Evolutionary conservation across 202 grass and related monocot species (phyloP).

Genomic region (Sporobolus alterniflorus): DNA sequence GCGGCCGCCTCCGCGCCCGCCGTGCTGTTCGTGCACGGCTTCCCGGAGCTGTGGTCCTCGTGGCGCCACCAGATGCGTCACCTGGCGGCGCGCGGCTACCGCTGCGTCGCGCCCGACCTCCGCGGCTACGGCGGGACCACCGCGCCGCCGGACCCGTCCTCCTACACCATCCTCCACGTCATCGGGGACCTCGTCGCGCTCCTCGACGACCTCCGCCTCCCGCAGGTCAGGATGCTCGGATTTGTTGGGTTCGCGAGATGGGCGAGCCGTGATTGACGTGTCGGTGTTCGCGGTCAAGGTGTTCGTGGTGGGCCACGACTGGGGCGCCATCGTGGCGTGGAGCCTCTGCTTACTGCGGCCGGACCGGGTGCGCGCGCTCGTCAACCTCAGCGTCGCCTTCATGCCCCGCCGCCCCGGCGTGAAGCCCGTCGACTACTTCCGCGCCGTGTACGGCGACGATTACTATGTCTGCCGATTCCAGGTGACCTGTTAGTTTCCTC

Average conservation of each 20-base stretch:
- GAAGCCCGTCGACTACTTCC: constrained; percentile 58
- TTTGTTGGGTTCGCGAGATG: background rate
- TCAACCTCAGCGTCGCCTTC: constrained; percentile 81
- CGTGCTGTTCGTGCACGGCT: constrained; percentile 74
- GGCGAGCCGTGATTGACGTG: background rate
- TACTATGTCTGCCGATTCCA: constrained; percentile 87
- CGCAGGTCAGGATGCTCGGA: constrained; percentile 17
- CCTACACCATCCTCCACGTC: constrained; percentile 73
- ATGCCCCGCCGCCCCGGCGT: constrained; percentile 27
- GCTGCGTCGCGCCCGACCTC: constrained; percentile 67
- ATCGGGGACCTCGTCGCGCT: constrained; percentile 73
- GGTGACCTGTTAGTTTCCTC: constrained; percentile 35
- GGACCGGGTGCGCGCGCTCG: constrained; percentile 75
- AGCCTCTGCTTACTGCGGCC: constrained; percentile 68
- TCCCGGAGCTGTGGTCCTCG: constrained; percentile 83
- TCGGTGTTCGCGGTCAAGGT: constrained; percentile 39
- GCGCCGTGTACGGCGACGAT: constrained; percentile 62
- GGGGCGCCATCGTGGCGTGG: constrained; percentile 79
- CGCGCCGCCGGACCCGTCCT: constrained; percentile 42
- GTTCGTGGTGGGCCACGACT: constrained; percentile 86
- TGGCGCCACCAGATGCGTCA: constrained; percentile 68
- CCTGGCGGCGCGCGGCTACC: constrained; percentile 63
- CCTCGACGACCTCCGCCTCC: constrained; percentile 62
- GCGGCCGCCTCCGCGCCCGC: background rate
- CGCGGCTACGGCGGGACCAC: constrained; percentile 75